phyloP scores from a whole-genome alignment of 306 rosid species.

The Prunus padus region DNA sequence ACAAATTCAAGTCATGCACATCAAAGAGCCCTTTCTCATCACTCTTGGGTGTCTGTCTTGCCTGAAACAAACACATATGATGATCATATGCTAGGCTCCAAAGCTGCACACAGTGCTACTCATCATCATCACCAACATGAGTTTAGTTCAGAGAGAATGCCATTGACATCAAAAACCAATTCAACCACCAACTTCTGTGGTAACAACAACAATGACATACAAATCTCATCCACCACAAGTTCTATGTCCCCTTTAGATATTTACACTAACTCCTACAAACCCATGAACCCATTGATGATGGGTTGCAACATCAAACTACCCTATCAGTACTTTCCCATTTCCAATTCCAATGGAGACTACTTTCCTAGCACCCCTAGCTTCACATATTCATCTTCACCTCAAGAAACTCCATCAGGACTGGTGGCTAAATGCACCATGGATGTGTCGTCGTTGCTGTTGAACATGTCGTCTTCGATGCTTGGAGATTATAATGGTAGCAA shows the following conservation, averaged over 20 bases:
- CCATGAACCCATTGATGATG: slow-evolving; percentile 8
- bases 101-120: slow-evolving; percentile 21
- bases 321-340: slow-evolving; percentile 36
- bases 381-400: slow-evolving; percentile 35
- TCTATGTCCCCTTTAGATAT: slow-evolving; percentile 37
- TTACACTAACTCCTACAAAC: slow-evolving; percentile 37
- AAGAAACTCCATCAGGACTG: slow-evolving; percentile 24
- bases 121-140: slow-evolving; percentile 22
- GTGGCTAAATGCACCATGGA: slow-evolving; percentile 37
- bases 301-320: slow-evolving; percentile 21
- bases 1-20: slow-evolving; percentile 52
- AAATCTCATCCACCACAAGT: slow-evolving; percentile 24
- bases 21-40: slow-evolving; percentile 75
- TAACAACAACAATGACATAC: slow-evolving; percentile 31
- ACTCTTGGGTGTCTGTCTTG: slow-evolving; percentile 64
- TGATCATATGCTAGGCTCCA: slow-evolving; percentile 31
- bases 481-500: slow-evolving; percentile 32
- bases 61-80: slow-evolving; percentile 39
- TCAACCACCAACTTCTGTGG: slow-evolving; percentile 35
- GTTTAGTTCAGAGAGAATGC: slow-evolving; percentile 38
- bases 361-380: slow-evolving; percentile 23
- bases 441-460: slow-evolving; percentile 62
- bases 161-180: slow-evolving; percentile 39
- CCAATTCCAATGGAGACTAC: slow-evolving; percentile 41
- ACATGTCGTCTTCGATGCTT: slow-evolving; percentile 73